Evolutionary conservation across 495 filamentous ascomycete genomes (phyloP), one percentile per base, ranked within the genome.

Genomic region (Penicillium arizonense): DNA sequence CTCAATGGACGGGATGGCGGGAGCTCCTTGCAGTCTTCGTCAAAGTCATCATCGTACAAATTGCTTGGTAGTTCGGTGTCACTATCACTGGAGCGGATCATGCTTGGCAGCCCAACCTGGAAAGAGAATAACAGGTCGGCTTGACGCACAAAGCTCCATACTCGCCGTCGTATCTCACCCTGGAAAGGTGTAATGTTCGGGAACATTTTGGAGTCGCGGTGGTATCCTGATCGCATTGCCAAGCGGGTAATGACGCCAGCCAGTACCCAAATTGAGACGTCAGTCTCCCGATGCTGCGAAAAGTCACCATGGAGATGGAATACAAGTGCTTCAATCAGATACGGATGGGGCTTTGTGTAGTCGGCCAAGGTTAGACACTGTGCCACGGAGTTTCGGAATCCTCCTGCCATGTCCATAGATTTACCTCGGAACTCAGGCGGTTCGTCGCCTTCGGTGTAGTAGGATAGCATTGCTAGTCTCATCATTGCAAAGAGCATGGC

Each of bases 171-270:
- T 82, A 97, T 92, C 69, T 99, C 94, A 20, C 86, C 92, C 65
- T 95, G 85, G 59, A 93, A 96, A 5, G 91, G 87, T 4, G 85
- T 83, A 55, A 99, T 86, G 44, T 84, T 85, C 11, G 89, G 79
- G 61, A 90, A 96, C 69, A 86, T 84, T 61, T 87, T 88, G 12
- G 89, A 83, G 65, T 99, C 94, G 49, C 95, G 83, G 62, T 99
- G 94, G 53, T 96, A 95, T 41, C 94, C 94, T 90, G 96, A 96
- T 23, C 90, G 82, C 79, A 97, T 91, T 9, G 93, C 90, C 48
- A 96, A 73, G 50, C 93, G 84, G 21, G 89, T 85, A 53, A 96
- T 84, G 59, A 95, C 82, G 18, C 89, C 87, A 7, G 84, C 78
- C 48, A 94, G 80, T 41, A 96, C 76, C 86, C 92, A 95, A 9